Base-by-base conservation (phyloP, 495 filamentous ascomycete species). In the Penicillium samsonianum region DNA sequence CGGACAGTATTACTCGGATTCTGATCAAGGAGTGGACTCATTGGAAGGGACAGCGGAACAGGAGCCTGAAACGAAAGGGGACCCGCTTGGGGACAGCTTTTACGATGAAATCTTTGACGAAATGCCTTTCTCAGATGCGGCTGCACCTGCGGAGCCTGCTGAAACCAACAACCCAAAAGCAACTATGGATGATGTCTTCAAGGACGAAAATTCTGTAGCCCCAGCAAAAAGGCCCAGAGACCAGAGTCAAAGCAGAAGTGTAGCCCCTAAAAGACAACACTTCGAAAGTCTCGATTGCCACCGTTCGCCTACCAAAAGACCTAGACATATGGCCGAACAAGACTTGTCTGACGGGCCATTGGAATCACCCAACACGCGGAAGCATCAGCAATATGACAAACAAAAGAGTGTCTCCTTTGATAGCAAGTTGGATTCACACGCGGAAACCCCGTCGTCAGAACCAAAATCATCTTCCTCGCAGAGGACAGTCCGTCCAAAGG, bases 41-140 rank as follows among this genome's bases (percentile, higher is more conserved):
- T 60, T 40, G 11, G 31, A 49, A 6, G 47, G 55, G 8, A 42
- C 30, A 40, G 42, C 5, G 0, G 54, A 60, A 28, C 59, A 60
- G 7, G 25, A 50, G 14, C 12, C 20, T 4, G 44, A 50, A 9
- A 4, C 6, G 11, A 28, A 44, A 19, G 20, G 26, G 3, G 30
- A 49, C 8, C 14, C 44, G 4, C 28, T 57, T 4, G 55, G 61
- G 8, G 67, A 69, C 9, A 69, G 67, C 53, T 69, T 69, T 40
- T 65, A 69, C 31, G 67, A 69, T 53, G 59, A 53, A 3, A 40
- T 69, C 23, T 69, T 69, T 31, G 67, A 69, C 44, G 65, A 67
- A n/a, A 17, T 64, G 4, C 41, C 45, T 14, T 28, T 63, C 16
- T 41, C 28, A 28, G 51, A 63, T 28, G 35, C 30, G 20, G 28